Evolutionary conservation across 2,329 filamentous ascomycete species (phyloP).

Genomic region (Curvularia lunata): DNA sequence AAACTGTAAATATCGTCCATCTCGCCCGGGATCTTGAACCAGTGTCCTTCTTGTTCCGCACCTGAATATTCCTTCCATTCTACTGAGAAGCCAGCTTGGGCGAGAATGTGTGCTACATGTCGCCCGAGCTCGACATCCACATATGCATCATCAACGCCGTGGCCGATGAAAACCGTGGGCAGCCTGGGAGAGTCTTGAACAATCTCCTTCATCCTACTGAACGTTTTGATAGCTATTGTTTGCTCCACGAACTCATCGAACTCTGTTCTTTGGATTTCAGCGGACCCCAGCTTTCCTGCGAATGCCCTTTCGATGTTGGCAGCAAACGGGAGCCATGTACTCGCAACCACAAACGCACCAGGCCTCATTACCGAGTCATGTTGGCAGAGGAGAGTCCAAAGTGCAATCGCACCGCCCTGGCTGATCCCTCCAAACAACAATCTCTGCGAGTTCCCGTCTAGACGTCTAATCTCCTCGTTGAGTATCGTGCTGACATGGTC

Average conservation of each 20-base stretch:
- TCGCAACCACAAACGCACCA: not conserved
- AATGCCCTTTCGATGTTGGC: not conserved
- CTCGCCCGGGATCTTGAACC: not conserved
- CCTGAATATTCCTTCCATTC: not conserved
- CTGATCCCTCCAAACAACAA: not conserved
- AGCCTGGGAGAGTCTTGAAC: not conserved
- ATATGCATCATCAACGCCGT: not conserved
- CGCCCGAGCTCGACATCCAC: not conserved
- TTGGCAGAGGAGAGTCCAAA: not conserved
- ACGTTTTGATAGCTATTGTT: not conserved
- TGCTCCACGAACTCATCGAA: not conserved
- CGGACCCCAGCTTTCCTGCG: not conserved
- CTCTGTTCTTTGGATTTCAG: not conserved
- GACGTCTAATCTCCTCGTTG: not conserved
- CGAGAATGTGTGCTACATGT: not conserved
- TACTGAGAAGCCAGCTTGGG: not conserved
- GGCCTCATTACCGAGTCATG: not conserved
- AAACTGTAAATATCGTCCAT: not conserved
- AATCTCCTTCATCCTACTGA: not conserved
- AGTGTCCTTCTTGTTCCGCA: not conserved
- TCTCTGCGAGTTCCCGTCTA: not conserved
- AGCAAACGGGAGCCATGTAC: not conserved
- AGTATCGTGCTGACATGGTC: not conserved
- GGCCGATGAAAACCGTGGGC: not conserved
- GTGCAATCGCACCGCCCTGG: not conserved